Evolutionary conservation across 164 flowering plant genomes (phyloP).

Genomic region (Tetracentron sinense): DNA sequence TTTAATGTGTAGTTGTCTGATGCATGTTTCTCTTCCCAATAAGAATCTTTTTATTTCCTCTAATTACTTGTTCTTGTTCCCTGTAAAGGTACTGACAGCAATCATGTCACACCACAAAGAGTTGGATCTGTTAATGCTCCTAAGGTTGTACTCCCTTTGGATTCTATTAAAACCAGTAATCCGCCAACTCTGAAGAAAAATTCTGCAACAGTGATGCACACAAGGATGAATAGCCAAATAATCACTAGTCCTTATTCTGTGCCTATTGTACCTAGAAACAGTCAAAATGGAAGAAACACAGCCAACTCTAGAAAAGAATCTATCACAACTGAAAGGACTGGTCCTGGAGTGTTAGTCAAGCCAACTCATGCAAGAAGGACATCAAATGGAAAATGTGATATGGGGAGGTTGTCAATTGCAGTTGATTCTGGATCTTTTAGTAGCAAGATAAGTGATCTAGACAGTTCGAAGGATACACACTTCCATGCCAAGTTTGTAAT

Average conservation of each 20-base stretch:
- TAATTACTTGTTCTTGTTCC: conserved; percentile 10
- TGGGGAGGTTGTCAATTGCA: conserved; percentile 25
- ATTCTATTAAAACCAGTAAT: conserved; percentile 32
- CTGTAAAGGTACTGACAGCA: conserved; percentile 47
- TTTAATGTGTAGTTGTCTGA: not conserved
- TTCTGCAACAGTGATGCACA: conserved; percentile 21
- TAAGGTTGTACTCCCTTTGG: conserved; percentile 24
- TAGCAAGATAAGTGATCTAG: conserved; percentile 22
- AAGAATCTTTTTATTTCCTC: not conserved
- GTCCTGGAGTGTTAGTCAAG: conserved; percentile 34
- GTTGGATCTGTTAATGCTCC: conserved; percentile 31
- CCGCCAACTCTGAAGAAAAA: conserved; percentile 34
- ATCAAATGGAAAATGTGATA: conserved; percentile 33
- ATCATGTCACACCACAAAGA: conserved; percentile 33
- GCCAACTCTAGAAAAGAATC: conserved; percentile 43
- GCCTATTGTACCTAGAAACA: conserved; percentile 58
- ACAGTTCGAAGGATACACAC: conserved; percentile 21
- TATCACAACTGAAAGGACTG: conserved; percentile 33
- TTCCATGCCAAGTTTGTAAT: conserved; percentile 22
- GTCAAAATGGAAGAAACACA: conserved; percentile 37
- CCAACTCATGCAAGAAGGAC: conserved; percentile 45
- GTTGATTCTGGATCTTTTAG: conserved; percentile 29
- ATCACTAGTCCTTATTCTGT: conserved; percentile 33
- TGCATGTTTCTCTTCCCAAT: not conserved
- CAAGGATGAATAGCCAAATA: conserved; percentile 29